A percentile compares a stretch with the other conserved stretches of the same genome.
Conservation (phyloP, 1,284 basidiomycete species). For the Serendipita sp. region DNA sequence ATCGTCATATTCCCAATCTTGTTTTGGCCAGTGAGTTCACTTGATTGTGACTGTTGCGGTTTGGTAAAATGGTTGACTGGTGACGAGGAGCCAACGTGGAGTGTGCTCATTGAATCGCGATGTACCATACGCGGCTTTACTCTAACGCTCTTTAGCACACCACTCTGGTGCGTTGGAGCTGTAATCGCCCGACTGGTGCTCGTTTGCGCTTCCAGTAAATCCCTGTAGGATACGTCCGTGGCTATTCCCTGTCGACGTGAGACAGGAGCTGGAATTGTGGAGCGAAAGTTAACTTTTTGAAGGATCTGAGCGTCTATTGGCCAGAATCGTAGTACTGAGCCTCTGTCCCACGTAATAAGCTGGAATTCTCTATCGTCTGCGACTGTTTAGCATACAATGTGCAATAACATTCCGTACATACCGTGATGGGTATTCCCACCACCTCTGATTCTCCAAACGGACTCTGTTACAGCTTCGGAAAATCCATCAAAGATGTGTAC, state of each 20-base stretch:
- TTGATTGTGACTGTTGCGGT: background rate
- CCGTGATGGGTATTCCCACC: constrained; percentile 30
- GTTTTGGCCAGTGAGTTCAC: background rate
- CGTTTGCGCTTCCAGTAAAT: background rate
- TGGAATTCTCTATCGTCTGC: constrained; percentile 67
- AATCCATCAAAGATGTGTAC: constrained; percentile 80
- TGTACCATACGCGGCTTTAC: background rate
- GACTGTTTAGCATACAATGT: constrained; percentile 10
- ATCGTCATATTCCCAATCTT: background rate
- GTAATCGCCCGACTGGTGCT: background rate
- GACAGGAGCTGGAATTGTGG: background rate
- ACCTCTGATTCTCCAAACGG: constrained; percentile 79
- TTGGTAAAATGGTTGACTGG: background rate
- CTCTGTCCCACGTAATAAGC: constrained; percentile 94
- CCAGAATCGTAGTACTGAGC: constrained; percentile 85
- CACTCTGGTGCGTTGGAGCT: background rate
- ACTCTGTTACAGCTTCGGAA: constrained; percentile 91
- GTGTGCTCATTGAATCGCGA: background rate
- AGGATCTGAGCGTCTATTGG: constrained; percentile 63
- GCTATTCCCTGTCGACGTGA: background rate
- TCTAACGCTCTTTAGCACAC: background rate
- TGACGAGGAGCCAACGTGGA: background rate
- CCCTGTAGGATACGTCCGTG: background rate
- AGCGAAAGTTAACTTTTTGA: constrained; percentile 16
- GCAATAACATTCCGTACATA: constrained; percentile 27